A percentile compares a stretch with the other conserved stretches of the same genome.
These are phyloP conservation scores for Ceratobasidium sp. DNA, from an alignment of 1,284 basidiomycete genomes.

Conservation along the genomic window DNA sequence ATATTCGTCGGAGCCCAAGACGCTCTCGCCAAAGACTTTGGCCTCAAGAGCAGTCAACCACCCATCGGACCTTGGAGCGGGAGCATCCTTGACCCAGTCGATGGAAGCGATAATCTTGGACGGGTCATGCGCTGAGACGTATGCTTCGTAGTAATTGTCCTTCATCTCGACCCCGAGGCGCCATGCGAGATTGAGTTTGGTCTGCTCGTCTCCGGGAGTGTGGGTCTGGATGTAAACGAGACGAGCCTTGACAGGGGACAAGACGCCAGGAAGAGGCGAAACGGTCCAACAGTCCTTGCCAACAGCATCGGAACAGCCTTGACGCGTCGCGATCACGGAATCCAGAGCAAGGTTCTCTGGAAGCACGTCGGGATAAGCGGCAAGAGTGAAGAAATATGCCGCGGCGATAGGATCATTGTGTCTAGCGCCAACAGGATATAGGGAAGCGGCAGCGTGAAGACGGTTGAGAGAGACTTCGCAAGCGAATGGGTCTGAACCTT, in stretches of 20 bases:
- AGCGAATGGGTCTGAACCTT: slow-evolving; percentile 59
- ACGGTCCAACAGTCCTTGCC: slow-evolving; percentile 55
- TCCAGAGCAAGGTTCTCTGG: slow-evolving; percentile 59
- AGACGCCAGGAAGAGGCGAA: slow-evolving; percentile 2
- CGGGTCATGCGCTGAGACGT: slow-evolving; percentile 37
- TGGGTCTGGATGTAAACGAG: slow-evolving; percentile 38
- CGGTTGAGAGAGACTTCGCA: slow-evolving; percentile 51
- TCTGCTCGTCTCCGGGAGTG: neutral
- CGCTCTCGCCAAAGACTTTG: neutral
- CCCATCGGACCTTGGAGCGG: slow-evolving; percentile 27
- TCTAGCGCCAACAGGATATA: slow-evolving; percentile 43
- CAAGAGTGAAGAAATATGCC: slow-evolving; percentile 76
- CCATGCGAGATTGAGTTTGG: slow-evolving; percentile 37
- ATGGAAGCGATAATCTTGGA: slow-evolving; percentile 37
- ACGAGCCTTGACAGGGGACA: slow-evolving; percentile 34
- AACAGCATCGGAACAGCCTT: slow-evolving; percentile 45
- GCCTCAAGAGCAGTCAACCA: slow-evolving; percentile 51
- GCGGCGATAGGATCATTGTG: slow-evolving; percentile 60
- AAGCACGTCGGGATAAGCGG: slow-evolving; percentile 66
- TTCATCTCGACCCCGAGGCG: slow-evolving; percentile 37
- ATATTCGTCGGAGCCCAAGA: neutral
- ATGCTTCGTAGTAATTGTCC: slow-evolving; percentile 40
- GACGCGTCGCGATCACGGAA: slow-evolving; percentile 59
- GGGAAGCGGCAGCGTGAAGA: neutral
- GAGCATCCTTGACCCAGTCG: slow-evolving; percentile 41